Base-by-base conservation (phyloP, 768 basidiomycete species). In the Kwoniella bestiolae region DNA sequence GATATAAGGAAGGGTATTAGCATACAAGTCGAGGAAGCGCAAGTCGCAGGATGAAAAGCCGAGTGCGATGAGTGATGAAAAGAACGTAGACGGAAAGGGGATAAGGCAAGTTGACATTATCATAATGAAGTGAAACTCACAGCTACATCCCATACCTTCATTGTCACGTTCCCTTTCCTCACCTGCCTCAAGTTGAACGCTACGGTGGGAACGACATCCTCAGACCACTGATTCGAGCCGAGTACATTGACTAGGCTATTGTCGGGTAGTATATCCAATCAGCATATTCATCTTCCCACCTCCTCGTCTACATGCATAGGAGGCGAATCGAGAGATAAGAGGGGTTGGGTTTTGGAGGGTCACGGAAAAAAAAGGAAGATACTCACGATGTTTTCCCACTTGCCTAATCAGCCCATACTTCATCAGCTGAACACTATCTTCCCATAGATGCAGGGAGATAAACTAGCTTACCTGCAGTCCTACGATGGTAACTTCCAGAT, bases 141-240 rank as follows among this genome's bases (percentile, higher is more conserved):
- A 67, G 93, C 93, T 41, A 96, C 91, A 80, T 96, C 94, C 94
- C 94, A 96, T 52, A 96, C 88, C 80, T 93, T 95, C 76, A 96
- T 83, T 0, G 91, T 92, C 0, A 95, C 88, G 65, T 92, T 94
- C 12, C 92, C 92, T 74, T 91, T 92, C 67, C 89, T 84, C 12
- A 95, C 88, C 79, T 91, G 92, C 21, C 91, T 86, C 74, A 93
- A 88, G 72, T 93, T 94, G 84, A 93, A 96, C 6, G 93, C 92
- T 23, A 96, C 90, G 1, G 94, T 96, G 0, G 94, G 94, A 0
- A 93, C 93, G n/a, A 94, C 92, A 60, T 95, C 94, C 83, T 94
- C 92, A 65, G 90, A 92, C 90, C 92, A 96, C 87, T 94, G 81
- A 38, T 75, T 79, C 31, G 88, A 90, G 4, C 90, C 90, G 23